phyloP scores from a whole-genome alignment of 2,329 filamentous ascomycete genomes.

The Cercospora sp. region DNA sequence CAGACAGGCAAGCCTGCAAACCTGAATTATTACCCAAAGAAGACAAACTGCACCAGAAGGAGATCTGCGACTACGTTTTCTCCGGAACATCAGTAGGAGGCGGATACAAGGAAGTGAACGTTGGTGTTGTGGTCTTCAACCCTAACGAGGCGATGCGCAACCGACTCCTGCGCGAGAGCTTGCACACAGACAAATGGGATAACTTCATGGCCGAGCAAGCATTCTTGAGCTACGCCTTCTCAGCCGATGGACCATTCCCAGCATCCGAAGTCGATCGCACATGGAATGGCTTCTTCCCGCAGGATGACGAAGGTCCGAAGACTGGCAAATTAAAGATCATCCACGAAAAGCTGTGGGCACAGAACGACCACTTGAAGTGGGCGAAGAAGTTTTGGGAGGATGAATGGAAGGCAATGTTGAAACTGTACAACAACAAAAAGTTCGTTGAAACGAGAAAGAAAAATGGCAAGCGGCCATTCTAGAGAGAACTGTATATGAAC shows the following conservation, averaged over 20 bases:
- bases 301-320: constrained; percentile 20
- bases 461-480: constrained; percentile 18
- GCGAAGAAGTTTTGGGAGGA: constrained; percentile 22
- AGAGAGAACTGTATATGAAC: neutral
- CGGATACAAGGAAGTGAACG: constrained; percentile 26
- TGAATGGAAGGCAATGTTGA: constrained; percentile 25
- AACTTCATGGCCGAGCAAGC: constrained; percentile 29
- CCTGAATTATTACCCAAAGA: constrained; percentile 27
- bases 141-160: constrained; percentile 29
- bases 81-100: constrained; percentile 21
- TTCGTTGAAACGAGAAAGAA: constrained; percentile 19
- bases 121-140: constrained; percentile 27
- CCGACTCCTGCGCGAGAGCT: constrained; percentile 22
- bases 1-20: constrained; percentile 21
- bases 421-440: constrained; percentile 25
- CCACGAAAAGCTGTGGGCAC: constrained; percentile 29
- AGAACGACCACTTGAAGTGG: constrained; percentile 21
- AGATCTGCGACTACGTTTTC: constrained; percentile 29
- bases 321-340: constrained; percentile 26
- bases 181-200: constrained; percentile 25
- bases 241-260: constrained; percentile 24
- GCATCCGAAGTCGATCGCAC: constrained; percentile 20
- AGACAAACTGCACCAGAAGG: constrained; percentile 18
- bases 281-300: constrained; percentile 30
- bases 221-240: constrained; percentile 26